Evolutionary conservation across 2,329 filamentous ascomycete species (phyloP).

Genomic region (Fonsecaea nubica): DNA sequence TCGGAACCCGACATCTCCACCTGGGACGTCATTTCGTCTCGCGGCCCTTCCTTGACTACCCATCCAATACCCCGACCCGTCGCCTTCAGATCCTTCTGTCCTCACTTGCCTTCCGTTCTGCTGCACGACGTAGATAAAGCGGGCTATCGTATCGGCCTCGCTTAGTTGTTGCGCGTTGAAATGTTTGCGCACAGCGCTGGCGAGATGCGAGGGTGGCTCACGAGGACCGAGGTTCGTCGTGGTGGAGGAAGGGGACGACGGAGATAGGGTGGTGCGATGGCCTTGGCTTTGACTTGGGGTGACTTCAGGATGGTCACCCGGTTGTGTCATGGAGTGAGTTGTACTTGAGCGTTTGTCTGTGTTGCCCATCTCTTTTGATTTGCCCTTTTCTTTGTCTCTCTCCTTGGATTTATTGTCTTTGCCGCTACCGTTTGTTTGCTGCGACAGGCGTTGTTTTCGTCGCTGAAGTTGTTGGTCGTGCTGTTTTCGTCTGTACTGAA

Average conservation of each 20-base stretch:
- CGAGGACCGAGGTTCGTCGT: conserved; percentile 26
- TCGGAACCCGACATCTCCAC: conserved; percentile 40
- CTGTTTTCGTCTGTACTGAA: conserved; percentile 47
- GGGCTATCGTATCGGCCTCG: conserved; percentile 56
- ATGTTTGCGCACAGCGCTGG: conserved; percentile 53
- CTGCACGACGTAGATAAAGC: conserved; percentile 57
- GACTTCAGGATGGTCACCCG: conserved; percentile 30
- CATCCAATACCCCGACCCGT: conserved; percentile 38
- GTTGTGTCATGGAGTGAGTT: conserved; percentile 27
- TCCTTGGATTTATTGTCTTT: conserved; percentile 17
- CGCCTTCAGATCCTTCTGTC: conserved; percentile 38
- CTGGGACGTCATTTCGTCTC: conserved; percentile 31
- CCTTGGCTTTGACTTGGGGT: conserved; percentile 15
- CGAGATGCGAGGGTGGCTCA: conserved; percentile 41
- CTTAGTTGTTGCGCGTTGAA: conserved; percentile 55
- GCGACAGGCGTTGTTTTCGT: conserved; percentile 26
- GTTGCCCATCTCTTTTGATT: conserved; percentile 16
- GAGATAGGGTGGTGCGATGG: conserved; percentile 20
- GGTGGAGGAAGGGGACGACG: conserved; percentile 19
- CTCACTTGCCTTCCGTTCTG: conserved; percentile 43
- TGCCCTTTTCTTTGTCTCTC: conserved; percentile 29
- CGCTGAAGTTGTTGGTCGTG: conserved; percentile 36
- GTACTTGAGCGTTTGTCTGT: conserved; percentile 17
- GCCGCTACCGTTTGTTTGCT: conserved; percentile 28
- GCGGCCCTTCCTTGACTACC: conserved; percentile 38